These are phyloP conservation scores for Globisporangium lucens DNA, from an alignment of 352 stramenopile species.

Conservation along the genomic window DNA sequence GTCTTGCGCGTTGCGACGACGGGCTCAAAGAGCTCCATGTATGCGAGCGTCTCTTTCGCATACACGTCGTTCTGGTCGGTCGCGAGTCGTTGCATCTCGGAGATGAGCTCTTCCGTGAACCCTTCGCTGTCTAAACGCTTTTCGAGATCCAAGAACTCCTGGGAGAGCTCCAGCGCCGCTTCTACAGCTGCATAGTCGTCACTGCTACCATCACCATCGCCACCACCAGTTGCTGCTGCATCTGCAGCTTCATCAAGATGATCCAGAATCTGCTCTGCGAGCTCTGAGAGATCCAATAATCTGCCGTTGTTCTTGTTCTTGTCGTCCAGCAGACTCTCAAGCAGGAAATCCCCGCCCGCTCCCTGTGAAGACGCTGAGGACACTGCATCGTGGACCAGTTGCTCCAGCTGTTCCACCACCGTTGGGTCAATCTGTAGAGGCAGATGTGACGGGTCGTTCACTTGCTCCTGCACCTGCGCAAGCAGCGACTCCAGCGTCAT, in stretches of 20 bases:
- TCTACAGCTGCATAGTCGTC: not conserved
- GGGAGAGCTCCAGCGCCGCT: conserved; percentile 28
- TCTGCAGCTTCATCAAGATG: not conserved
- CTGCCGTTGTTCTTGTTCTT: conserved; percentile 5
- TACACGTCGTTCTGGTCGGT: conserved; percentile 35
- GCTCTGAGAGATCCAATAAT: conserved; percentile 15
- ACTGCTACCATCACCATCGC: not conserved
- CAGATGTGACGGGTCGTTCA: conserved; percentile 10
- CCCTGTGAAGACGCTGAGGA: not conserved
- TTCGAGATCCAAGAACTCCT: conserved; percentile 49
- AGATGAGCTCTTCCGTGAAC: conserved; percentile 37
- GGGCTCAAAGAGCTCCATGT: conserved; percentile 58
- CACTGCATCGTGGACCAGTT: conserved; percentile 21
- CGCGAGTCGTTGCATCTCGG: conserved; percentile 27
- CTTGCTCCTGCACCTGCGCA: conserved; percentile 17
- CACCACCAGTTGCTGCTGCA: not conserved
- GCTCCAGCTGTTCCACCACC: conserved; percentile 22
- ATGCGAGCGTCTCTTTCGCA: conserved; percentile 56
- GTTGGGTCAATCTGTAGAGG: not conserved
- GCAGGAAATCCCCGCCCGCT: not conserved
- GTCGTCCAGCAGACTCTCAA: conserved; percentile 22
- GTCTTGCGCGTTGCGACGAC: conserved; percentile 10
- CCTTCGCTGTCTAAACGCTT: conserved; percentile 45
- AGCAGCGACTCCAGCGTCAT: conserved; percentile 22
- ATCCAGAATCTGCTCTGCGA: conserved; percentile 24